Base-by-base conservation (phyloP, 202 grass and related monocot species). In the Musa balbisiana region DNA sequence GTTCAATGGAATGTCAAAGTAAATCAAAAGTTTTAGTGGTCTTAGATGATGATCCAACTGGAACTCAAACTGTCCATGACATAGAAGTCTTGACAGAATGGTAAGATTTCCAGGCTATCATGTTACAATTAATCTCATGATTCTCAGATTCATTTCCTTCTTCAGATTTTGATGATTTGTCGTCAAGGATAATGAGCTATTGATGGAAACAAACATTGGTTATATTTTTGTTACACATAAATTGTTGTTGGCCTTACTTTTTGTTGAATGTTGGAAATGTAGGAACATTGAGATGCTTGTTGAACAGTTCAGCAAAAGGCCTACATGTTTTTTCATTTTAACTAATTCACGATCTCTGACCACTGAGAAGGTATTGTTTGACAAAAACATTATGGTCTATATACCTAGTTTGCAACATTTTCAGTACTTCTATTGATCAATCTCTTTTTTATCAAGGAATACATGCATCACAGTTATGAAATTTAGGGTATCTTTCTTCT, bases 51-150 rank as follows among this genome's bases (percentile, higher is more conserved):
- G 93, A 97, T 80, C 93, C 93, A n/a, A 97, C 93, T 79, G 93
- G 93, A 81, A 97, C 93, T 63, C 93, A 97, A 77, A 97, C 93
- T 72, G 93, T 97, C 82, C 90, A 97, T 86, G 90, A 89, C 79
- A 97, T 97, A 77, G 86, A 93, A 81, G 90, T 97, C 78, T 83
- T 97, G 81, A 97, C 90, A 76, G 93, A 93, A 93, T 97, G 93
- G 93, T 97, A 91, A 74, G 29, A 25, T 21, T 60, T 69, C 73
- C 3, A 51, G 43, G 13, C 23, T 51, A 70, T 51, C 21, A 50
- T 51, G 19, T 14, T 1, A 70, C 43, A 70, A 4, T 70, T 70
- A 1, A 5, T 21, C 4, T 21, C 33, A 43, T 43, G 33, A 43
- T 43, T 43, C 33, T 43, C 33, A 43, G 33, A 43, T 43, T 43